Percentiles rank a stretch among this genome's conserved stretches.
Evolutionary conservation across 208 protist species (phyloP).

Genomic region (Naegleria fowleri): DNA sequence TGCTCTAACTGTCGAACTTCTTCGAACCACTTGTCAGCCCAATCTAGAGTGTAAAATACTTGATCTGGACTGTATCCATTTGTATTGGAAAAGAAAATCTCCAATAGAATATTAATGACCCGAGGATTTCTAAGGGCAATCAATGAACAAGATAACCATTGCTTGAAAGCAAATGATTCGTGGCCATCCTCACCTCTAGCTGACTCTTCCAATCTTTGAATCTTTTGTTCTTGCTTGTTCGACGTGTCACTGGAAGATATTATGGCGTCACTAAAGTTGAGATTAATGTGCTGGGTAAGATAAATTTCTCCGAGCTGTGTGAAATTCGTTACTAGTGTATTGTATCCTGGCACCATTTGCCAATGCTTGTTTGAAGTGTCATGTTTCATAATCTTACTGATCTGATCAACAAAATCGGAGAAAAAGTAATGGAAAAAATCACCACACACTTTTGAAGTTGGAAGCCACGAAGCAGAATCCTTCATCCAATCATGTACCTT

Average conservation of each 20-base stretch:
- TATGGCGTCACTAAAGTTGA: neutral
- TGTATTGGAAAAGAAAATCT: neutral
- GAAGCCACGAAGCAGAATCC: neutral
- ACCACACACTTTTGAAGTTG: neutral
- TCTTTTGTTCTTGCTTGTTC: neutral
- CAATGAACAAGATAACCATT: neutral
- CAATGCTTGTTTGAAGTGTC: neutral
- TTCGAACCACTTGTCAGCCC: conserved; percentile 7
- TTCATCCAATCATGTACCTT: neutral
- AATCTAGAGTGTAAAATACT: conserved; percentile 22
- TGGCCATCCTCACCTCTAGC: neutral
- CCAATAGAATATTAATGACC: neutral
- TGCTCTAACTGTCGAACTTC: neutral
- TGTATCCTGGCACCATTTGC: neutral
- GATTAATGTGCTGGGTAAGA: neutral
- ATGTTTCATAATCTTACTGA: neutral
- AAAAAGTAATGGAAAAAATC: conserved; percentile 13
- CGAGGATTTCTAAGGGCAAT: neutral
- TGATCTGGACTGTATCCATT: conserved; percentile 15
- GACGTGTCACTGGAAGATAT: neutral
- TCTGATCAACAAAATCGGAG: neutral
- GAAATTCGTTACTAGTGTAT: neutral
- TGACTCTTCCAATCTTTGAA: neutral
- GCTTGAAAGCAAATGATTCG: neutral
- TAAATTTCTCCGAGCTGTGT: neutral